Base-by-base conservation (phyloP, 768 basidiomycete species). In the Amanita rubescens region DNA sequence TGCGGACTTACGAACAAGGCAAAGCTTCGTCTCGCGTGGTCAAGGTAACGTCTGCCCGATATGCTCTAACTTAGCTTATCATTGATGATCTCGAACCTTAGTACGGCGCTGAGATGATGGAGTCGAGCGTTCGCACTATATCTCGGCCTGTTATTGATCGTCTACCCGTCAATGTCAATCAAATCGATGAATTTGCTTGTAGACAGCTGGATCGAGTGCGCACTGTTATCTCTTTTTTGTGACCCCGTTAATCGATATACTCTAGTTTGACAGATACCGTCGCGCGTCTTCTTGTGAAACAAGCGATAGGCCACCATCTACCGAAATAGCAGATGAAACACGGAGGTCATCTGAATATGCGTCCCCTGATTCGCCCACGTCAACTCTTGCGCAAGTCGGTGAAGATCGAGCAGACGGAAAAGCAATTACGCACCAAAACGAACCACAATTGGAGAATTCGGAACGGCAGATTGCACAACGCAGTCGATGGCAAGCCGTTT, bases 71-170 rank as follows among this genome's bases (percentile, higher is more conserved):
- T 2, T 25, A 17, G n/a, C 17, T 22, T 37, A 15, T 27, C 37
- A 15, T 39, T 38, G 35, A 25, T 39, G 22, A 2, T 15, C n/a
- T n/a, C n/a, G n/a, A 33, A 37, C 51, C 24, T n/a, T 64, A 92
- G 90, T 91, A 90, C 62, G 88, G 91, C 46, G 90, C 87, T 15
- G 85, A 87, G 67, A 86, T 92, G 78, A 79, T 92, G 70, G 91
- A 92, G 67, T 87, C 83, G 3, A 84, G 86, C 52, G 83, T 93
- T 35, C 87, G 85, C 66, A 78, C 83, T 15, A 82, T 93, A 37
- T 88, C 89, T 24, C 76, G 83, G 15, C 90, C 90, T 24, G 90
- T 91, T 45, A 85, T 92, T 48, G 80, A 87, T 53, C 78, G 85
- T 24, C 73, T 93, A 0, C 87, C 89, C 9, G 85, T 88, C 45